phyloP scores from a whole-genome alignment of 2,329 filamentous ascomycete genomes.

The Aspergillus novoparasiticus region DNA sequence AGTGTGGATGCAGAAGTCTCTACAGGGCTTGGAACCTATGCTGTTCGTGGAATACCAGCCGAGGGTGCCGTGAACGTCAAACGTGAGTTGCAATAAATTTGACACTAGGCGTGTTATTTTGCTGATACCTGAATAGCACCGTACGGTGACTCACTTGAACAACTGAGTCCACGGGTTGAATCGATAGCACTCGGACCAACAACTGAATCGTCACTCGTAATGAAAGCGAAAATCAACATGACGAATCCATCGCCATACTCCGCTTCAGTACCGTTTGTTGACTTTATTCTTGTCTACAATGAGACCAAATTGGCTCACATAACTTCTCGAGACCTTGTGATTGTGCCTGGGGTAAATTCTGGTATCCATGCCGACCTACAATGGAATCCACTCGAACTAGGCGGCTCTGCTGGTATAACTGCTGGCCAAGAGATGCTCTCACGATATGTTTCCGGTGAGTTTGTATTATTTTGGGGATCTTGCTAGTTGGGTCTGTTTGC shows the following conservation, averaged over 20 bases:
- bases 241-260: slow-evolving; percentile 90
- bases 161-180: slow-evolving; percentile 66
- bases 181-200: slow-evolving; percentile 74
- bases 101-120: slow-evolving; percentile 27
- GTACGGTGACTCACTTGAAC: slow-evolving; percentile 54
- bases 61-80: slow-evolving; percentile 87
- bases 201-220: slow-evolving; percentile 67
- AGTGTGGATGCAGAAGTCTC: slow-evolving; percentile 79
- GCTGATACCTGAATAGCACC: slow-evolving; percentile 54
- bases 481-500: not conserved
- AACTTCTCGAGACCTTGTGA: slow-evolving; percentile 62
- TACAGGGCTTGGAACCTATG: slow-evolving; percentile 78
- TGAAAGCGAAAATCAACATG: slow-evolving; percentile 75
- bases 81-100: slow-evolving; percentile 67
- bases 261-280: slow-evolving; percentile 77
- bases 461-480: not conserved
- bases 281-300: slow-evolving; percentile 74
- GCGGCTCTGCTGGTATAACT: slow-evolving; percentile 62
- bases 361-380: slow-evolving; percentile 67
- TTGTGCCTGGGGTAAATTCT: slow-evolving; percentile 72
- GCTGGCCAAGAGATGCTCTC: slow-evolving; percentile 76
- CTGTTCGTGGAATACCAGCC: slow-evolving; percentile 78
- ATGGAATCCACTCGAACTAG: slow-evolving; percentile 70
- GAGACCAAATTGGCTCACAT: slow-evolving; percentile 75
- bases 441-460: slow-evolving; percentile 75